These are phyloP conservation scores for Daldinia bambusicola DNA, from an alignment of 495 filamentous ascomycete species.

Conservation along the genomic window DNA sequence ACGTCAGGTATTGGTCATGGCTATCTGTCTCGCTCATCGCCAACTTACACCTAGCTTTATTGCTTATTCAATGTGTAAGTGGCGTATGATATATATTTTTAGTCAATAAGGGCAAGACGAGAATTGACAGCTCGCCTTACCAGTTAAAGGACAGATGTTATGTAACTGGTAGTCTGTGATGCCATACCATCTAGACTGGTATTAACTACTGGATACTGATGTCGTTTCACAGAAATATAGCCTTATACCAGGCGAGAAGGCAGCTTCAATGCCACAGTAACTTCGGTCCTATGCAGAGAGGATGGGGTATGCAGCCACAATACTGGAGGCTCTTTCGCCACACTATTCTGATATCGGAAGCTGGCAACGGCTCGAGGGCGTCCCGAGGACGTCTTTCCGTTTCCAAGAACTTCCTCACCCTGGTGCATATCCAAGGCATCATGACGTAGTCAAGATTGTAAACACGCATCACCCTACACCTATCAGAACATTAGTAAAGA, in stretches of 20 bases:
- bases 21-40: background rate
- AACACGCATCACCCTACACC: slow-evolving; percentile 9
- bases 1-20: background rate
- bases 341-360: background rate
- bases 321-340: background rate
- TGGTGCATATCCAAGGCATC: slow-evolving; percentile 8
- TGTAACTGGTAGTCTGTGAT: background rate
- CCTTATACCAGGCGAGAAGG: too few relatives aligned
- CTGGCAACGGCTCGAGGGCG: background rate
- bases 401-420: slow-evolving; percentile 15
- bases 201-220: background rate
- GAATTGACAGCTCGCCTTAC: background rate
- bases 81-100: background rate
- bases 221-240: background rate
- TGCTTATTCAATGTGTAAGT: background rate
- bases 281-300: too few relatives aligned
- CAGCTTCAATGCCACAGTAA: too few relatives aligned
- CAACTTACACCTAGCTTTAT: background rate
- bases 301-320: background rate
- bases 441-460: slow-evolving; percentile 21
- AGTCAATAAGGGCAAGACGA: background rate
- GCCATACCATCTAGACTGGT: background rate
- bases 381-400: slow-evolving; percentile 1
- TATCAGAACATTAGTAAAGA: slow-evolving; percentile 6
- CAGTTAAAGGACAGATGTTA: background rate